A percentile compares a stretch with the other conserved stretches of the same genome.
Conservation (phyloP, 2,329 filamentous ascomycete genomes). For the Botrytis deweyae region DNA sequence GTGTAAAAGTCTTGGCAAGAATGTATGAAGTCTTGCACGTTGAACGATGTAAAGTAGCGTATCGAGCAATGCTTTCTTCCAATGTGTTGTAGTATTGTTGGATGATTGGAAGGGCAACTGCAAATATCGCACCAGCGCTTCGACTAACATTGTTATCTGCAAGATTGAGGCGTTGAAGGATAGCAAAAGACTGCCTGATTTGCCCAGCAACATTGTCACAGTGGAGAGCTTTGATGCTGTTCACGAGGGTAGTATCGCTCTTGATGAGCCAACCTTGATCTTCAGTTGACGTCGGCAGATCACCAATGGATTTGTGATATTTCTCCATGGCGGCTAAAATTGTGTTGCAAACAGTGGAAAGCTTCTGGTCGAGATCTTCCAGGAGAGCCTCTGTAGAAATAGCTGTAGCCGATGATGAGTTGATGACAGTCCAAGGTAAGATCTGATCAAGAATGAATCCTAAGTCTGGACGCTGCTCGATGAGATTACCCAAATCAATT, state of each 20-base stretch:
- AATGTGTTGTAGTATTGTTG: constrained; percentile 68
- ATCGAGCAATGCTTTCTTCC: constrained; percentile 55
- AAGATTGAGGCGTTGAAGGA: constrained; percentile 48
- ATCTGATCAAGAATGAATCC: constrained; percentile 67
- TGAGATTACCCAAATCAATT: constrained; percentile 44
- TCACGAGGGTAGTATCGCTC: constrained; percentile 36
- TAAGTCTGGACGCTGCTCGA: constrained; percentile 55
- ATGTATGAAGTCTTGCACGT: constrained; percentile 73
- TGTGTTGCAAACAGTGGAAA: constrained; percentile 68
- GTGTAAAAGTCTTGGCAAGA: constrained; percentile 73
- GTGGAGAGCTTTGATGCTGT: constrained; percentile 36
- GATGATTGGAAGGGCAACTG: constrained; percentile 67
- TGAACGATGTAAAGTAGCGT: constrained; percentile 65
- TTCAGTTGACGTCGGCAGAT: constrained; percentile 58
- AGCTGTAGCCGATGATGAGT: constrained; percentile 24
- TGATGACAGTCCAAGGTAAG: constrained; percentile 57
- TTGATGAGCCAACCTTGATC: constrained; percentile 61
- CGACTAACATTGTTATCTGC: constrained; percentile 44
- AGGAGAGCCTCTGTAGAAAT: constrained; percentile 21
- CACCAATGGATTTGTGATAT: constrained; percentile 55
- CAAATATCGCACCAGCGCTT: constrained; percentile 57
- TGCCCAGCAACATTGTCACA: constrained; percentile 35
- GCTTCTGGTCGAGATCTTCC: constrained; percentile 52
- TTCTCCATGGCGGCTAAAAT: constrained; percentile 79
- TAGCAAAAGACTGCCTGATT: constrained; percentile 46